Base-by-base conservation (phyloP, 306 rosid species). In the Echinosophora koreensis region DNA sequence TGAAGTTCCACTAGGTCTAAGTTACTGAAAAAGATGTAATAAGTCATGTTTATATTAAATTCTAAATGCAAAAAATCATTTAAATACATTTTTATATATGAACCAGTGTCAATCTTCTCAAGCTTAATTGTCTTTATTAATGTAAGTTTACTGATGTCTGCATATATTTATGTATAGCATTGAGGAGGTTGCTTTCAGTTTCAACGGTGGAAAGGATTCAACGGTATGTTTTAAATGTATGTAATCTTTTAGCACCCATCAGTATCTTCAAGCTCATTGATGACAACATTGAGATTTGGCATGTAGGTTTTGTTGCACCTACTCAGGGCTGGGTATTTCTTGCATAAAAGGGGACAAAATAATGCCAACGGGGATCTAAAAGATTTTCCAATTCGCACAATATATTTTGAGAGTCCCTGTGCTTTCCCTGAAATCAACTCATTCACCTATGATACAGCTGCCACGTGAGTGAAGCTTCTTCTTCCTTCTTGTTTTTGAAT, bases 191-290 rank as follows among this genome's bases (percentile, higher is more conserved):
- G 90, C 97, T n/a, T 92, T 94, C 80, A 90, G 98, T 84, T 92
- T 94, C 86, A 94, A 94, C 77, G 98, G 97, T 30, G 98, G 98
- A 81, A 94, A 94, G 87, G 98, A 94, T 88, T 92, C 98, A 58
- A 95, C 97, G 0, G 97, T 95, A 82, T 87, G 93, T 89, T 82
- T 77, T 17, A 47, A 65, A 39, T 39, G 47, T 67, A 18, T 27
- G 54, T 39, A 76, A 70, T 71, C 66, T 64, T 66, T 80, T 49
- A 61, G 71, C 77, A 22, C 38, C 34, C 44, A 65, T 80, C 74
- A 35, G 54, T 58, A 8, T 70, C 16, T 41, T 65, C 49, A 73
- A 32, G 69, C 69, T 64, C 64, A 34, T 64, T 82, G 73, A 80
- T 68, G 69, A 39, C 37, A 61, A 62, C 56, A 72, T 72, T 42